Percentiles rank a stretch among this genome's conserved stretches.
Evolutionary conservation across 176 grass and related monocot species (phyloP).

Genomic region (Lolium rigidum): DNA sequence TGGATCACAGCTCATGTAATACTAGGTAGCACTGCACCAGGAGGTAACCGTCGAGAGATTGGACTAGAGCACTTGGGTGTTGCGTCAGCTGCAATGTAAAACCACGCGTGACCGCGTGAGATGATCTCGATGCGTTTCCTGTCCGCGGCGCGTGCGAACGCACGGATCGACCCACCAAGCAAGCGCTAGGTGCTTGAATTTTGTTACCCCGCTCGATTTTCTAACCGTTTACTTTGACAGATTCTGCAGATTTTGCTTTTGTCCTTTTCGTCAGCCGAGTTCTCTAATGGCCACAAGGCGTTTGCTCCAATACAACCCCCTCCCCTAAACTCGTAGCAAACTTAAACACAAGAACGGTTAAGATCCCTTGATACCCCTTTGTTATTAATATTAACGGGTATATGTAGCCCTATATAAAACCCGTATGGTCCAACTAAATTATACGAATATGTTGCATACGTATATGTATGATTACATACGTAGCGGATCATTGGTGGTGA

Average conservation of each 20-base stretch:
- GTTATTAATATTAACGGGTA: no score
- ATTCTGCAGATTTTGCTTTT: not conserved
- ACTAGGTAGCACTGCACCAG: not conserved
- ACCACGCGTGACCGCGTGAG: not conserved
- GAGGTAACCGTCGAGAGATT: not conserved
- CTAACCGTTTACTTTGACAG: constrained; percentile 12
- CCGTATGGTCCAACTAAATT: no score
- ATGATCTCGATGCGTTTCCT: not conserved
- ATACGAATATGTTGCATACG: no score
- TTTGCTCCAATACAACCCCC: no score
- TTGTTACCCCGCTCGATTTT: not conserved
- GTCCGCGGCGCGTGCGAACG: constrained; percentile 16
- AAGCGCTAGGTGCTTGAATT: not conserved
- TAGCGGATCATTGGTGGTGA: no score
- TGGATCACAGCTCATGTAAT: not conserved
- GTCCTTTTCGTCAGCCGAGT: no score
- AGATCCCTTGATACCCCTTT: no score
- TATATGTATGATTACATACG: no score
- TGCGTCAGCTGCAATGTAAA: not conserved
- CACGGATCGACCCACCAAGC: not conserved
- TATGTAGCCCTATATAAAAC: no score
- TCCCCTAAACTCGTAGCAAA: no score
- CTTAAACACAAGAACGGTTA: no score
- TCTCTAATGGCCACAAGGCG: no score
- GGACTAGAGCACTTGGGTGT: not conserved